Evolutionary conservation across 768 basidiomycete species (phyloP), one percentile per base, ranked within the genome.

Genomic region (Sutorius australiensis): DNA sequence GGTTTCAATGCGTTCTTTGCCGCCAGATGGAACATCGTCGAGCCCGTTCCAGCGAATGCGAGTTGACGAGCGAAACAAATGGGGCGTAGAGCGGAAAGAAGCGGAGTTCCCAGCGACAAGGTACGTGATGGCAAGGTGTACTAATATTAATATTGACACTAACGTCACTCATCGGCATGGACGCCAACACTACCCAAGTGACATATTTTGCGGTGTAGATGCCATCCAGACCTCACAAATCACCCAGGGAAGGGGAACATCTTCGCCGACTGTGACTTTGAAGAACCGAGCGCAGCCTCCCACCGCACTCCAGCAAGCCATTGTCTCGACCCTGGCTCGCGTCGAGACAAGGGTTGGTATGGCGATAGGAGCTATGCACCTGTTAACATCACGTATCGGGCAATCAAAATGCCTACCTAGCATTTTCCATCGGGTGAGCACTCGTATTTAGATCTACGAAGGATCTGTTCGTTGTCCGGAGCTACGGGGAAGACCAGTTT

Each of bases 171-270:
- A 24, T 24, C 24, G 24, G 24, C 24, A 24, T 24, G 24, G 24
- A 24, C 24, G 24, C 24, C 24, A 24, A 24, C 24, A 24, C 24
- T 24, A 4, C 24, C 24, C 24, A 24, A 24, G 24, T 4, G 24
- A 62, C 31, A 21, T 32, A 49, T 19, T 38, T 40, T 46, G 46
- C 46, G 55, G 42, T 48, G 59, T 21, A 24, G 52, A 64, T 49
- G 73, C 63, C 46, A 73, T 51, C 77, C 77, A 78, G 14, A 76
- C 63, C 55, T 75, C 78, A 46, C 69, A 66, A 48, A 79, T 55
- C 46, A 56, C 56, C 75, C 76, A 78, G 9, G 61, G 60, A 43
- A 61, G 56, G 31, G 65, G 46, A 45, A 68, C 60, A 49, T 70
- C 59, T 33, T 56, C 57, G 32, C 53, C 40, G 19, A 71, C 66